Evolutionary conservation across 805 yeast genomes (phyloP).

Genomic region (Cyberlindnera mycetangii): DNA sequence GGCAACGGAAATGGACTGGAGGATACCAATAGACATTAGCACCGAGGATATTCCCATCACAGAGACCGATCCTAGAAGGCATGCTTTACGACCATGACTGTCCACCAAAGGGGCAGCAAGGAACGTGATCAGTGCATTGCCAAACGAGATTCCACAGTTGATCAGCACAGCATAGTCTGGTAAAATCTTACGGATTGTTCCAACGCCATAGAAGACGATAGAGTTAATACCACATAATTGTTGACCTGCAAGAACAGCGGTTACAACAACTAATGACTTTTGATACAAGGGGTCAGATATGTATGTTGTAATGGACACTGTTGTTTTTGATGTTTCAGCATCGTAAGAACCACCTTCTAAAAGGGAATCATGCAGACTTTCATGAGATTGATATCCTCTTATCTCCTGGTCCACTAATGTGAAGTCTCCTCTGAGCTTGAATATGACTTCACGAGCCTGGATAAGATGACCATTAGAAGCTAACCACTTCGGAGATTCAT

Average conservation of each 20-base stretch:
- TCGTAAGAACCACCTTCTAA: conserved; percentile 1
- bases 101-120: conserved; percentile 77
- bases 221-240: conserved; percentile 93
- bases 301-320: conserved; percentile 40
- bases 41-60: conserved; percentile 68
- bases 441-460: conserved; percentile 39
- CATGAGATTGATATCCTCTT: conserved; percentile 5
- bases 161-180: conserved; percentile 70
- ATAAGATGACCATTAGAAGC: conserved; percentile 42
- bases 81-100: conserved; percentile 67
- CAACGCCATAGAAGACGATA: conserved; percentile 89
- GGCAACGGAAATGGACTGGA: conserved; percentile 40
- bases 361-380: conserved; percentile 5
- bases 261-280: conserved; percentile 61
- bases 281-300: conserved; percentile 47
- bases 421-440: conserved; percentile 33
- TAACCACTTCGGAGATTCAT: conserved; percentile 88
- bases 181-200: conserved; percentile 66
- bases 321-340: neutral
- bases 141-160: conserved; percentile 72
- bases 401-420: conserved; percentile 21
- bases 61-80: conserved; percentile 61
- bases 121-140: conserved; percentile 73
- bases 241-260: conserved; percentile 76
- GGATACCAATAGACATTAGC: conserved; percentile 65